Percentiles rank a stretch among this genome's conserved stretches.
phyloP scores from a whole-genome alignment of 2,329 filamentous ascomycete genomes.

The Colletotrichum brevisporum region DNA sequence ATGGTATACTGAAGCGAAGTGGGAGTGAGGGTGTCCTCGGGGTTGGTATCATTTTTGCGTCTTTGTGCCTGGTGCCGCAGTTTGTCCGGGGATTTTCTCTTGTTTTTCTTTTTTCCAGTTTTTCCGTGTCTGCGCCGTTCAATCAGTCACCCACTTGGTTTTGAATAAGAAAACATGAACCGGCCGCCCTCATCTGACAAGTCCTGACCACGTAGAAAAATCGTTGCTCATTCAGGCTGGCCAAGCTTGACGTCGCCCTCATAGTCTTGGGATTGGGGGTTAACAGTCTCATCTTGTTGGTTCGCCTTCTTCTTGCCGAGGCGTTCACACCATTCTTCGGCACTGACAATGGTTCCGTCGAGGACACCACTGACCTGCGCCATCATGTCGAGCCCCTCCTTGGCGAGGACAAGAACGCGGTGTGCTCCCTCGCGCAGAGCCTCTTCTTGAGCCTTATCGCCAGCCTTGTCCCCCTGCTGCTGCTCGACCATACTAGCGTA shows the following conservation, averaged over 20 bases:
- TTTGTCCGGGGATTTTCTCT: slow-evolving; percentile 25
- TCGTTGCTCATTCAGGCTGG: slow-evolving; percentile 30
- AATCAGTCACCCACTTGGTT: slow-evolving; percentile 33
- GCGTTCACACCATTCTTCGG: slow-evolving; percentile 90
- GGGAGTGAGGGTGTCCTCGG: slow-evolving; percentile 32
- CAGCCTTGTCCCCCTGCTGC: slow-evolving; percentile 49
- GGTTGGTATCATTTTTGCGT: slow-evolving; percentile 37
- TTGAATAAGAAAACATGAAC: slow-evolving; percentile 12
- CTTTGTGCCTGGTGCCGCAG: slow-evolving; percentile 28
- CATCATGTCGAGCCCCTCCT: slow-evolving; percentile 95
- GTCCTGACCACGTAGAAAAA: slow-evolving; percentile 5
- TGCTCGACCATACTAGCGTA: slow-evolving; percentile 71
- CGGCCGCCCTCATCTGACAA: slow-evolving; percentile 21
- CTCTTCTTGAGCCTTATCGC: slow-evolving; percentile 52
- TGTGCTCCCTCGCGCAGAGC: slow-evolving; percentile 74
- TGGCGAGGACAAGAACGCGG: slow-evolving; percentile 86
- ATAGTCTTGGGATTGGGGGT: slow-evolving; percentile 46
- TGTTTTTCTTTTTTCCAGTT: slow-evolving; percentile 35
- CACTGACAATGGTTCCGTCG: slow-evolving; percentile 89
- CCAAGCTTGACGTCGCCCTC: slow-evolving; percentile 48
- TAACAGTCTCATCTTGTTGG: slow-evolving; percentile 41
- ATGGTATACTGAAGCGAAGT: slow-evolving; percentile 40
- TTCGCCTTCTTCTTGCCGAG: slow-evolving; percentile 66
- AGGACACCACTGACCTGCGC: slow-evolving; percentile 89
- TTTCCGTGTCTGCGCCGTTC: slow-evolving; percentile 37